These are phyloP conservation scores for Sergeia podlipaevii DNA, from an alignment of 208 protist species.

Conservation along the genomic window DNA sequence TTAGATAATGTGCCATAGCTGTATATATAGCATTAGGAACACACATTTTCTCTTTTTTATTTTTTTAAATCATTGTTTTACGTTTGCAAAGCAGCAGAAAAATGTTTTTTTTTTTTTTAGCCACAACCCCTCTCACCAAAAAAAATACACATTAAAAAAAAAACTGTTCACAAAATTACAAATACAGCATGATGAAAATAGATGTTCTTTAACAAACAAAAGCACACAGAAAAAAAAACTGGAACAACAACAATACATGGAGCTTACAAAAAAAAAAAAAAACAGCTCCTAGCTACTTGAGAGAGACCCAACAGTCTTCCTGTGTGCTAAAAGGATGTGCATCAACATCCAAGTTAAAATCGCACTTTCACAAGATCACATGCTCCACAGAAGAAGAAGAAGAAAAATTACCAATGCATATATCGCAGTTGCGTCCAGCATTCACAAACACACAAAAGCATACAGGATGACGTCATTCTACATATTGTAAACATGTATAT, in stretches of 20 bases:
- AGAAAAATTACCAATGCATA: too few species aligned
- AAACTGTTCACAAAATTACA: constrained; percentile 10
- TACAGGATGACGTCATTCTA: too few species aligned
- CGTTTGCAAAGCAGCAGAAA: background rate
- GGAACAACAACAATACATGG: constrained; percentile 3
- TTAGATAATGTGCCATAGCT: too few species aligned
- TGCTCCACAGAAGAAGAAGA: too few species aligned
- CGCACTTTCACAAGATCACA: too few species aligned
- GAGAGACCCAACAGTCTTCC: too few species aligned
- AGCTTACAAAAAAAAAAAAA: constrained; percentile 1
- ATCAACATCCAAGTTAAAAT: too few species aligned
- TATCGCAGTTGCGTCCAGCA: too few species aligned
- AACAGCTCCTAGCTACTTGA: background rate
- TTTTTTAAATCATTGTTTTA: constrained; percentile 7
- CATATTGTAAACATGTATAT: too few species aligned
- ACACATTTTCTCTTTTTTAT: background rate
- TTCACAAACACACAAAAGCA: too few species aligned
- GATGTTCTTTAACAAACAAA: constrained; percentile 10
- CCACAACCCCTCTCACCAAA: background rate
- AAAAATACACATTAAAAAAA: constrained; percentile 9
- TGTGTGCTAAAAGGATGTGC: too few species aligned
- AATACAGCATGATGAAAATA: background rate
- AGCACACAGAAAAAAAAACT: constrained; percentile 5
- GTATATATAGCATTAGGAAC: too few species aligned
- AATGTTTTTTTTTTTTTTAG: background rate